phyloP scores from a whole-genome alignment of 2,329 filamentous ascomycete genomes.

The Rhexocercosporidium sp. region DNA sequence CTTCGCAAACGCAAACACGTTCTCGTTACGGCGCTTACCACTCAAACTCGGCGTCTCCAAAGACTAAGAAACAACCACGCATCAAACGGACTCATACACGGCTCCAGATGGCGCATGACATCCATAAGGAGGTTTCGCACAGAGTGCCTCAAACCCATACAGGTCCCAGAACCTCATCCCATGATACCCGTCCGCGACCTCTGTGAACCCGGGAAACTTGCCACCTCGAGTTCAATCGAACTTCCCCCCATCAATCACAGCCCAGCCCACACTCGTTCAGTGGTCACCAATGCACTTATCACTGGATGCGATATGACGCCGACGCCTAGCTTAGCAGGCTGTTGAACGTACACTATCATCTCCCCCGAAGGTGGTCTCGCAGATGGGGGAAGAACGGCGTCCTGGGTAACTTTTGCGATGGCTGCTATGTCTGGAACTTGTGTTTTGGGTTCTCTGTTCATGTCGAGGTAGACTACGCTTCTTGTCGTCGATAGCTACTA shows the following conservation, averaged over 20 bases:
- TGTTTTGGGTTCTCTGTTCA: constrained; percentile 71
- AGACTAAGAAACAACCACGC: constrained; percentile 70
- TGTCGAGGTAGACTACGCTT: constrained; percentile 73
- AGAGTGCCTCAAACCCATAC: constrained; percentile 66
- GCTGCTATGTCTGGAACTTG: constrained; percentile 71
- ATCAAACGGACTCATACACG: constrained; percentile 68
- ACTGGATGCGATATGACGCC: constrained; percentile 70
- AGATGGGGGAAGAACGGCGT: constrained; percentile 57
- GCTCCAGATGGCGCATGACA: constrained; percentile 68
- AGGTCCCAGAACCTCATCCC: constrained; percentile 72
- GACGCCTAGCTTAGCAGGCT: constrained; percentile 66
- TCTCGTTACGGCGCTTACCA: constrained; percentile 67
- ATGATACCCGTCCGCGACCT: constrained; percentile 66
- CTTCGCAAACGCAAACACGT: constrained; percentile 63
- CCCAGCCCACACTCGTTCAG: constrained; percentile 68
- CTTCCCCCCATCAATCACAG: constrained; percentile 68
- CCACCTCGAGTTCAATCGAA: constrained; percentile 71
- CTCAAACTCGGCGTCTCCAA: constrained; percentile 70
- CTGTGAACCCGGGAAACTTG: constrained; percentile 72
- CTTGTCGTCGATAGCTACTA: constrained; percentile 65
- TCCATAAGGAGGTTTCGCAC: constrained; percentile 70
- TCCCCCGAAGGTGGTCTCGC: constrained; percentile 73
- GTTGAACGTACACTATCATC: constrained; percentile 66
- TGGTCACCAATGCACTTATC: constrained; percentile 73
- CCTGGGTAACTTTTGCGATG: constrained; percentile 66